Percentiles rank a stretch among this genome's conserved stretches.
phyloP scores from a whole-genome alignment of 2,329 filamentous ascomycete genomes.

The Venturia effusa region DNA sequence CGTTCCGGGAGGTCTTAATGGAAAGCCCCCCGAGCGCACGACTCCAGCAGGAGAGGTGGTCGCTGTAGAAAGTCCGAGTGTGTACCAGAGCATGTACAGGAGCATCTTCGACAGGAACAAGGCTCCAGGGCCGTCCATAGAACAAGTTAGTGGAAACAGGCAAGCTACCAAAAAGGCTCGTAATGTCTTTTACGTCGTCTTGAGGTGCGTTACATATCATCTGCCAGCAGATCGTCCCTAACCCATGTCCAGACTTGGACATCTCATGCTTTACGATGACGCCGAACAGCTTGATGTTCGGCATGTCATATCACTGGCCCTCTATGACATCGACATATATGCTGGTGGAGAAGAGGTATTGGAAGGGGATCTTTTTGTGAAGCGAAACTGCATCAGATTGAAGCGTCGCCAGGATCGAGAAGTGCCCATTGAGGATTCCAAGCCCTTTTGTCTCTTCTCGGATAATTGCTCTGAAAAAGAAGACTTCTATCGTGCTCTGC shows the following conservation, averaged over 20 bases:
- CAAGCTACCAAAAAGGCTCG: constrained; percentile 50
- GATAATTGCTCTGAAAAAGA: constrained; percentile 95
- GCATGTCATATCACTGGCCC: constrained; percentile 85
- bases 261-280: constrained; percentile 96
- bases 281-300: constrained; percentile 90
- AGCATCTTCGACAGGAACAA: constrained; percentile 74
- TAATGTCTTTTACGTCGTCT: constrained; percentile 87
- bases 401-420: constrained; percentile 49
- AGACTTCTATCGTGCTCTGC: constrained; percentile 90
- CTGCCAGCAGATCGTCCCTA: constrained; percentile 11
- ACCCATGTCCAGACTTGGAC: constrained; percentile 57
- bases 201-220: constrained; percentile 47
- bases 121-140: constrained; percentile 47
- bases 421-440: constrained; percentile 52
- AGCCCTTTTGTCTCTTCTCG: constrained; percentile 88
- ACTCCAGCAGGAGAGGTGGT: constrained; percentile 72
- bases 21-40: constrained; percentile 78
- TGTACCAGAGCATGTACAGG: constrained; percentile 97
- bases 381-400: constrained; percentile 78
- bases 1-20: constrained; percentile 81
- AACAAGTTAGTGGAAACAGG: constrained; percentile 38
- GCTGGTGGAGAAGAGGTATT: constrained; percentile 67
- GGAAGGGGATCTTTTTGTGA: constrained; percentile 92
- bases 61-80: constrained; percentile 73
- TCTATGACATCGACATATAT: constrained; percentile 78